Evolutionary conservation across 192 early-diverging fungal species (phyloP), one percentile per base, ranked within the genome.

Genomic region (Funneliformis geosporum): DNA sequence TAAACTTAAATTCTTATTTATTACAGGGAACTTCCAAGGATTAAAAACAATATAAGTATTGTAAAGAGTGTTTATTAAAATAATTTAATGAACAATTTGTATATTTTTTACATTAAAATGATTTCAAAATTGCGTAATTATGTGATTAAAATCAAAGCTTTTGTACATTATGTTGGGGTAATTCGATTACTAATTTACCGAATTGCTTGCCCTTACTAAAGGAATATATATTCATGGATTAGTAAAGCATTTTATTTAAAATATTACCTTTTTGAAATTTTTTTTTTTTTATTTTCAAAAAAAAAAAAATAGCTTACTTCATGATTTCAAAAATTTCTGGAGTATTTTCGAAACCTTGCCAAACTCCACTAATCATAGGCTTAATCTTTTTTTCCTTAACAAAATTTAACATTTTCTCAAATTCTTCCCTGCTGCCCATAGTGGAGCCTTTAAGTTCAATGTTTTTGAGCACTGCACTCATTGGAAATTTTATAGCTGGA

Each of bases 381-480:
- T 75, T 76, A 62, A 94, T 82, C 77, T 89, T 86, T 43, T 90
- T 70, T 74, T 85, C 64, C 25, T 79, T 73, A 4, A 94, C 88
- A 80, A 93, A 92, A 8, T 82, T 82, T 8, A 91, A 73, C 90
- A 92, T 90, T 25, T 87, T 83, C 27, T 82, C 59, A 65, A 93
- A 94, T 72, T 94, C 92, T 1, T 59, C 64, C 21, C 89, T 85
- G 18, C 83, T 89, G 55, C 93, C 93, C 89, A 93, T 92, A 12
- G 89, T 90, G 40, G 85, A 83, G 55, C 92, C 92, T 21, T 82
- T 73, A 38, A 94, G 62, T 4, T 91, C 86, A 70, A 92, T 85
- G 55, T 94, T 89, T 77, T 92, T 90, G 50, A 94, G 42, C 6
- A 88, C 81, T 74, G 84, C 46, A 11, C 60, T 27, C 10, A 55